A percentile compares a stretch with the other conserved stretches of the same genome.
These are phyloP conservation scores for Teunomyces barrocoloradensis DNA, from an alignment of 805 yeast genomes.

Conservation along the genomic window DNA sequence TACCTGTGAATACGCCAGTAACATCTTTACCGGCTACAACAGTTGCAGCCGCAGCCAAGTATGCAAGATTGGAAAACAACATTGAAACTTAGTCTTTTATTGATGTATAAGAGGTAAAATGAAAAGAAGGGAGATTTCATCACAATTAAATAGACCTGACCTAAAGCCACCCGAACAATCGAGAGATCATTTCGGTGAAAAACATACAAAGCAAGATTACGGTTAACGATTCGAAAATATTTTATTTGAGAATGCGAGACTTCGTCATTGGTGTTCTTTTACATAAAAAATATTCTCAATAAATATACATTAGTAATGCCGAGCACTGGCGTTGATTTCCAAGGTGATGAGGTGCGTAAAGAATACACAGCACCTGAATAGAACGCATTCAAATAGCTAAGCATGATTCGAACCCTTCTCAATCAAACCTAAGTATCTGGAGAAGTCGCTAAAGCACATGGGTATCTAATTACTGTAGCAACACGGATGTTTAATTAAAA, in stretches of 20 bases:
- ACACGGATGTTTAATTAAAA: too few relatives aligned
- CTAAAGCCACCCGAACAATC: neutral
- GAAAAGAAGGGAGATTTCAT: neutral
- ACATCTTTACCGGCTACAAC: slow-evolving; percentile 8
- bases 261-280: neutral
- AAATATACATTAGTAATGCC: neutral
- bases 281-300: neutral
- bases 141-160: neutral
- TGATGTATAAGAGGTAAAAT: neutral
- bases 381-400: neutral
- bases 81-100: neutral
- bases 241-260: neutral
- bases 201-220: neutral
- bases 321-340: neutral
- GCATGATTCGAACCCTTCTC: too few relatives aligned
- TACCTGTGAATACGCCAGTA: slow-evolving; percentile 12
- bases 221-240: neutral
- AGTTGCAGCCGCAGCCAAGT: slow-evolving; percentile 3
- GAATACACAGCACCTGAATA: neutral
- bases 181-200: neutral
- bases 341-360: neutral
- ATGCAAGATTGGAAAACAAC: neutral
- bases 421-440: too few relatives aligned
- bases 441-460: too few relatives aligned
- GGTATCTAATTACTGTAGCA: too few relatives aligned